These are phyloP conservation scores for Penicillium sclerotigenum DNA, from an alignment of 2,329 filamentous ascomycete genomes.

Conservation along the genomic window DNA sequence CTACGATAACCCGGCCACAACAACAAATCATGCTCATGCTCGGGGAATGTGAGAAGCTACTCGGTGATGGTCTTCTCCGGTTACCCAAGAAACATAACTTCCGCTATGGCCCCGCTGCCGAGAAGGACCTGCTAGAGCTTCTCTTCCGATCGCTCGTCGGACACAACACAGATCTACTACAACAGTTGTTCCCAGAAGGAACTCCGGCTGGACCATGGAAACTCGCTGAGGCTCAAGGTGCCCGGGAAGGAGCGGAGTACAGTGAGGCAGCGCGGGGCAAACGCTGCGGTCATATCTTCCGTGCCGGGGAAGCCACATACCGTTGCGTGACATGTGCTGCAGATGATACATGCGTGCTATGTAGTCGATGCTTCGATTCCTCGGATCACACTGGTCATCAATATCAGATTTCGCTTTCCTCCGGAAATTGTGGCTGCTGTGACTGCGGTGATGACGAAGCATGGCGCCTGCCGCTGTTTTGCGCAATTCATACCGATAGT, in stretches of 20 bases:
- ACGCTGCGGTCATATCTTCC: conserved; percentile 96
- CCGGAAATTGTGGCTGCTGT: conserved; percentile 92
- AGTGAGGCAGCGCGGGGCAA: conserved; percentile 87
- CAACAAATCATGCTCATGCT: conserved; percentile 41
- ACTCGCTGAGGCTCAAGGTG: conserved; percentile 81
- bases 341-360: conserved; percentile 94
- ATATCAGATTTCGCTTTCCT: conserved; percentile 81
- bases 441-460: conserved; percentile 96
- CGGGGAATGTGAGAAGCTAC: conserved; percentile 66
- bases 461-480: conserved; percentile 78
- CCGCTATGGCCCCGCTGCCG: conserved; percentile 70
- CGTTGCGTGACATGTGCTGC: conserved; percentile 89
- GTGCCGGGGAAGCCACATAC: conserved; percentile 88
- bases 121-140: conserved; percentile 67
- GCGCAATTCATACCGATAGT: conserved; percentile 82
- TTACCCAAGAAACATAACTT: conserved; percentile 71
- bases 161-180: conserved; percentile 69
- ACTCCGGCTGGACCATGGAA: conserved; percentile 65
- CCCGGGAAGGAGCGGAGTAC: conserved; percentile 92
- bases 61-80: conserved; percentile 76
- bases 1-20: conserved; percentile 14
- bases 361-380: conserved; percentile 88
- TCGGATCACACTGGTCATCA: conserved; percentile 93
- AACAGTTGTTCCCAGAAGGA: conserved; percentile 77
- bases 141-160: conserved; percentile 86